Conservation (phyloP, 140 eudicot genomes). For the Erigeron philadelphicus region DNA sequence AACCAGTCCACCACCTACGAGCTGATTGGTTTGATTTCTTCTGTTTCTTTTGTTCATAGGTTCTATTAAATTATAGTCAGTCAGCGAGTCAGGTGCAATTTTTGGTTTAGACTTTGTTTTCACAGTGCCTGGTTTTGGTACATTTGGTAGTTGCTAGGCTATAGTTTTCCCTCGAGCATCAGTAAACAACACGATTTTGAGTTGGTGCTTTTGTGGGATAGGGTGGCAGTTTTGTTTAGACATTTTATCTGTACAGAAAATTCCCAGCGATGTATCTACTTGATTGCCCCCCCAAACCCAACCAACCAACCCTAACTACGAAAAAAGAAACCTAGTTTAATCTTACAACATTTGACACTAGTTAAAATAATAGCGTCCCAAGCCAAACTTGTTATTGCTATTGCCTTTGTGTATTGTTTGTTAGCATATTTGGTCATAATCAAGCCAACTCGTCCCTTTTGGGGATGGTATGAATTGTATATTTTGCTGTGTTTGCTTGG, state of each 20-base stretch:
- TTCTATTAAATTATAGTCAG: constrained; percentile 15
- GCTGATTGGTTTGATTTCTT: constrained; percentile 18
- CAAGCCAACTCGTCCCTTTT: too few relatives aligned
- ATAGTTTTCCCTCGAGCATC: constrained; percentile 30
- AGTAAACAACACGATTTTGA: constrained; percentile 26
- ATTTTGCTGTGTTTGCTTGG: too few relatives aligned
- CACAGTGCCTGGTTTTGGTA: constrained; percentile 38
- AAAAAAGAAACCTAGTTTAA: constrained; percentile 9
- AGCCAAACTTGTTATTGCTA: not conserved
- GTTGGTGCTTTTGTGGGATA: constrained; percentile 34
- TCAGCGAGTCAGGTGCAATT: constrained; percentile 25
- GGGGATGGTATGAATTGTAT: too few relatives aligned
- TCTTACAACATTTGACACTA: constrained; percentile 9
- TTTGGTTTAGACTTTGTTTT: constrained; percentile 18
- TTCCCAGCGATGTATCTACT: constrained; percentile 24
- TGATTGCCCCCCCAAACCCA: constrained; percentile 25
- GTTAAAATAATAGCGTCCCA: constrained; percentile 32
- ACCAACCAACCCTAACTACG: constrained; percentile 1
- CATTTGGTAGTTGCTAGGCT: constrained; percentile 34
- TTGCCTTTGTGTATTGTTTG: too few relatives aligned
- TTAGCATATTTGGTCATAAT: not conserved
- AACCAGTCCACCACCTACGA: constrained; percentile 27
- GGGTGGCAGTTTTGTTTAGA: constrained; percentile 34
- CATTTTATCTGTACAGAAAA: constrained; percentile 39
- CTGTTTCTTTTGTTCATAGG: constrained; percentile 27